A percentile compares a stretch with the other conserved stretches of the same genome.
Evolutionary conservation across 2,329 filamentous ascomycete species (phyloP).

Genomic region (Dactylellina sp.): DNA sequence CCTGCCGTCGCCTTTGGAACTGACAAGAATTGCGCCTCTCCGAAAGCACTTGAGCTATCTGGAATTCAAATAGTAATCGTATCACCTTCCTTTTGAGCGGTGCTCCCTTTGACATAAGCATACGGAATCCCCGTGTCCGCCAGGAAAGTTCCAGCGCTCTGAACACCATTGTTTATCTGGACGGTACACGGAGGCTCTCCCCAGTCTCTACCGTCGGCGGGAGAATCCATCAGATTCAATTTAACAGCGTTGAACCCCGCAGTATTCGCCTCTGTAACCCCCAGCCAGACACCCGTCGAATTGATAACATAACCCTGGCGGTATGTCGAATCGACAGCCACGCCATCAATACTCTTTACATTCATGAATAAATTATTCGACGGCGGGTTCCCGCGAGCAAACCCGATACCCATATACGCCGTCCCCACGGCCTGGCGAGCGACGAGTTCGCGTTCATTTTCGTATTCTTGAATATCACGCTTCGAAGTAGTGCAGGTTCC

Average conservation of each 20-base stretch:
- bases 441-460: slow-evolving; percentile 1
- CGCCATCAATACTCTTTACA: slow-evolving; percentile 30
- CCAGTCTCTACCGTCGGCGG: slow-evolving; percentile 24
- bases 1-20: slow-evolving; percentile 20
- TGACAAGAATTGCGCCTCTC: slow-evolving; percentile 18
- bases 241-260: slow-evolving; percentile 35
- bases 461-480: slow-evolving; percentile 6
- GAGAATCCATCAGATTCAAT: slow-evolving; percentile 8
- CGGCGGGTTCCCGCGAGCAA: slow-evolving; percentile 26
- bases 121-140: slow-evolving; percentile 40
- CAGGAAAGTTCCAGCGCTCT: slow-evolving; percentile 20
- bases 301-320: slow-evolving; percentile 36
- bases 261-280: slow-evolving; percentile 32
- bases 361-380: slow-evolving; percentile 42
- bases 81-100: slow-evolving; percentile 4
- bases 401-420: slow-evolving; percentile 37
- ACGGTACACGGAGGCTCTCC: slow-evolving; percentile 32
- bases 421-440: slow-evolving; percentile 1
- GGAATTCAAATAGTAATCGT: slow-evolving; percentile 31
- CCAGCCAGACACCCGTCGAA: slow-evolving; percentile 27
- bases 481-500: slow-evolving; percentile 17
- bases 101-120: slow-evolving; percentile 28
- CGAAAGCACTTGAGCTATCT: slow-evolving; percentile 18
- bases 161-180: slow-evolving; percentile 21
- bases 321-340: slow-evolving; percentile 17